Evolutionary conservation across 306 rosid genomes (phyloP).

Genomic region (Vicia faba): DNA sequence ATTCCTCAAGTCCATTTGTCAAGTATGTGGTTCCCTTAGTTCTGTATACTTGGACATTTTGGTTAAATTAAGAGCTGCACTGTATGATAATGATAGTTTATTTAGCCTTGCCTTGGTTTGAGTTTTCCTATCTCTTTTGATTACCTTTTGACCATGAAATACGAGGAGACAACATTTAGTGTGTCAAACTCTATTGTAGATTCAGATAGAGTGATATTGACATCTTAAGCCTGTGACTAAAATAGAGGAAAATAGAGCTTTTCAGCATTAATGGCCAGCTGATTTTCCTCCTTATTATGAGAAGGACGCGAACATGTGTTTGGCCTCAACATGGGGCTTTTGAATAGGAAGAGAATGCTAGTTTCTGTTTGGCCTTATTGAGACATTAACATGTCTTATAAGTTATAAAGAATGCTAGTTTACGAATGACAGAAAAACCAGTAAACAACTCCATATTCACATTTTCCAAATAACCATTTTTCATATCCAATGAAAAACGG

Average conservation of each 20-base stretch:
- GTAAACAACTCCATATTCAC: background rate
- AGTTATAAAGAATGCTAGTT: background rate
- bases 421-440: background rate
- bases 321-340: background rate
- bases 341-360: background rate
- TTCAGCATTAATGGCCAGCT: background rate
- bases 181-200: background rate
- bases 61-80: conserved; percentile 47
- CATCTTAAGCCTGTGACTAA: background rate
- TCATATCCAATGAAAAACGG: no score
- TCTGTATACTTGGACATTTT: conserved; percentile 53
- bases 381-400: background rate
- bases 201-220: background rate
- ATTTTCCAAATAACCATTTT: no score
- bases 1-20: conserved; percentile 49
- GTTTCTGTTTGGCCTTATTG: background rate
- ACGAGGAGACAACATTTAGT: background rate
- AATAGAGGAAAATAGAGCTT: conserved; percentile 13
- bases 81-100: conserved; percentile 36
- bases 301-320: background rate
- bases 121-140: background rate
- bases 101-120: conserved; percentile 19
- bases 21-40: conserved; percentile 54
- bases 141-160: conserved; percentile 1
- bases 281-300: background rate